phyloP scores from a whole-genome alignment of 805 yeast species.

The Myxozyma mucilagina region DNA sequence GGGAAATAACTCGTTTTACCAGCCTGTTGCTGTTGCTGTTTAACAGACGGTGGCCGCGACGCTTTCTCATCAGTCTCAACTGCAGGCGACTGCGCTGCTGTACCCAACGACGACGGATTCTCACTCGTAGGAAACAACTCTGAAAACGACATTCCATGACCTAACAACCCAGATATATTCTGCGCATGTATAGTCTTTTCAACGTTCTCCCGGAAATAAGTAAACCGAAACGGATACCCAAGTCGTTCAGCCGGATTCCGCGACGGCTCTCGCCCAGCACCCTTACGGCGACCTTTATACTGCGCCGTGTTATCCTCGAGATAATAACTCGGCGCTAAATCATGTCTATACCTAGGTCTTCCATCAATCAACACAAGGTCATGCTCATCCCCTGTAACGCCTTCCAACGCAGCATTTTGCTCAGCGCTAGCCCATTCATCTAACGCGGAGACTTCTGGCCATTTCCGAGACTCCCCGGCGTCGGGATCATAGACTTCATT shows the following conservation, averaged over 20 bases:
- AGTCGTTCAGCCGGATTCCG: constrained; percentile 40
- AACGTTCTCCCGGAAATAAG: constrained; percentile 85
- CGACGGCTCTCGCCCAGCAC: constrained; percentile 44
- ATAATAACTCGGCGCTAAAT: constrained; percentile 15
- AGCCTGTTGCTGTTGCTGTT: too few species aligned
- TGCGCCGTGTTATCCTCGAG: constrained; percentile 26
- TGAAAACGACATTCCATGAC: constrained; percentile 61
- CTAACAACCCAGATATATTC: constrained; percentile 67
- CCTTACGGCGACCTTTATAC: constrained; percentile 14
- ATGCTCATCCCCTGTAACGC: constrained; percentile 38
- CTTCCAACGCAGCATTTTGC: constrained; percentile 45
- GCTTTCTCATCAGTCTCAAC: constrained; percentile 5
- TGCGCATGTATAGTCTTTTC: constrained; percentile 90
- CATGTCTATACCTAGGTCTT: constrained; percentile 60
- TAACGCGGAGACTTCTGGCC: constrained; percentile 84
- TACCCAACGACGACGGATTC: constrained; percentile 4
- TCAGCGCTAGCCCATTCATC: constrained; percentile 79
- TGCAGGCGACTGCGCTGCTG: constrained; percentile 4
- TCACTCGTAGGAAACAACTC: constrained; percentile 55
- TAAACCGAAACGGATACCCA: constrained; percentile 54
- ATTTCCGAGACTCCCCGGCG: constrained; percentile 42
- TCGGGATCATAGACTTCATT: constrained; percentile 35
- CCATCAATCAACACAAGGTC: constrained; percentile 58
- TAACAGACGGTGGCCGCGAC: too few species aligned
- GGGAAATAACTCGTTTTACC: neutral